Base-by-base conservation (phyloP, 768 basidiomycete genomes). In the Rhizopogon vulgaris region DNA sequence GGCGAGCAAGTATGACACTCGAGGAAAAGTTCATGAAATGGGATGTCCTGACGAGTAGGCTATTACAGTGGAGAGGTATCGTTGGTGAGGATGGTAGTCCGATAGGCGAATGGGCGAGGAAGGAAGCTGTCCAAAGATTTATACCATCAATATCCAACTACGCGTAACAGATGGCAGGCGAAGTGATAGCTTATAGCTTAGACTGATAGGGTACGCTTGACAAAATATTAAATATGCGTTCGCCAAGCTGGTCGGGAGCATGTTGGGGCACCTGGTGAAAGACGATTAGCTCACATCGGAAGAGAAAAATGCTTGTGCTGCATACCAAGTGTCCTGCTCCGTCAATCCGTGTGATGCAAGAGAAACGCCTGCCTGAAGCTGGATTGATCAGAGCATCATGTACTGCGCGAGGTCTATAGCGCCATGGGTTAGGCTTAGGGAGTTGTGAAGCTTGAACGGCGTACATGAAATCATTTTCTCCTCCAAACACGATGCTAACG, bases 41-140 rank as follows among this genome's bases (percentile, higher is more conserved):
- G 84, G 75, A 74, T 52, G 63, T 64, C 15, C 60, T 89, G 52
- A 83, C 78, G 2, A 66, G 67, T 34, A 71, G 83, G 52, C 45
- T 87, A 55, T 60, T 89, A 36, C 49, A 82, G 6, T 85, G 82
- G 83, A 73, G 79, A 55, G 66, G 74, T 0, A 53, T 78, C 9
- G 68, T 64, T 2, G 79, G 78, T 3, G 61, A 58, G 6, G 69
- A 71, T 18, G 64, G 59, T 3, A 68, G 64, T 45, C 52, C 50
- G 22, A 60, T 74, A 1, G 77, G 77, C 5, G 81, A 84, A 55
- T 87, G 84, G 84, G 78, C 72, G n/a, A 69, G 84, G 39, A 67
- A 52, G 30, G 63, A 73, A 49, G 70, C 65, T 15, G 53, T 73
- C 24, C 41, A 45, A 15, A 64, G 22, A 48, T 49, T 14, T 47